Percentiles rank a stretch among this genome's conserved stretches.
phyloP scores from a whole-genome alignment of 306 rosid genomes.

The Cyamopsis tetragonoloba region DNA sequence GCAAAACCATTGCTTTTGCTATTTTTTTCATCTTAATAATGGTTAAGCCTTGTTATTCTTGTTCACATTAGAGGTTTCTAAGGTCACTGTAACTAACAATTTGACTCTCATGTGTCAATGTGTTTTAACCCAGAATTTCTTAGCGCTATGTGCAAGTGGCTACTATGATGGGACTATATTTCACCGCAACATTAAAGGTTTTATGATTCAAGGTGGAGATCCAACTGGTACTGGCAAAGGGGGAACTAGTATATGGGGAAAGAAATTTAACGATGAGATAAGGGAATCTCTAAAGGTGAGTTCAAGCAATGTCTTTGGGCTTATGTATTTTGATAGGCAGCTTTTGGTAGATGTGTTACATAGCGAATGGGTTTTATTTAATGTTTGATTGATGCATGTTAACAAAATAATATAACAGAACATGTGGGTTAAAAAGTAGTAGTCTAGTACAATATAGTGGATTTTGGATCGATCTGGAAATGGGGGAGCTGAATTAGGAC shows the following conservation, averaged over 20 bases:
- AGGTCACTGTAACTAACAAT: background rate
- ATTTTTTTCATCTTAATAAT: background rate
- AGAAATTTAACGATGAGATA: slow-evolving; percentile 88
- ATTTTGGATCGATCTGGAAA: background rate
- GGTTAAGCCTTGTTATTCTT: background rate
- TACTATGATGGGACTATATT: slow-evolving; percentile 92
- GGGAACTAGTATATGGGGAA: slow-evolving; percentile 94
- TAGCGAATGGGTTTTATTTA: background rate
- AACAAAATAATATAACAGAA: background rate
- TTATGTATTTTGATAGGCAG: background rate
- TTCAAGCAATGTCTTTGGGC: background rate
- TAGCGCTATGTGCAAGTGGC: slow-evolving; percentile 80
- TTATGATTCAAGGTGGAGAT: slow-evolving; percentile 99
- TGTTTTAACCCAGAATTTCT: slow-evolving; percentile 59
- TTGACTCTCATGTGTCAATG: slow-evolving; percentile 2
- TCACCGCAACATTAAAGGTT: slow-evolving; percentile 93
- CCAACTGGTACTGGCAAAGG: slow-evolving; percentile 97
- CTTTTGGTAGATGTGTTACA: background rate
- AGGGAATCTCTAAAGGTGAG: slow-evolving; percentile 87
- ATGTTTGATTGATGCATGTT: background rate
- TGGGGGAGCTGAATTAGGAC: too few species aligned
- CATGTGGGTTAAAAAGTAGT: background rate
- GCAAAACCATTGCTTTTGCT: background rate
- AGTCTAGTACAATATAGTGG: too few species aligned
- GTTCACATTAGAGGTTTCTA: background rate